Base-by-base conservation (phyloP, 2,329 filamentous ascomycete genomes). In the Cladophialophora exuberans region DNA sequence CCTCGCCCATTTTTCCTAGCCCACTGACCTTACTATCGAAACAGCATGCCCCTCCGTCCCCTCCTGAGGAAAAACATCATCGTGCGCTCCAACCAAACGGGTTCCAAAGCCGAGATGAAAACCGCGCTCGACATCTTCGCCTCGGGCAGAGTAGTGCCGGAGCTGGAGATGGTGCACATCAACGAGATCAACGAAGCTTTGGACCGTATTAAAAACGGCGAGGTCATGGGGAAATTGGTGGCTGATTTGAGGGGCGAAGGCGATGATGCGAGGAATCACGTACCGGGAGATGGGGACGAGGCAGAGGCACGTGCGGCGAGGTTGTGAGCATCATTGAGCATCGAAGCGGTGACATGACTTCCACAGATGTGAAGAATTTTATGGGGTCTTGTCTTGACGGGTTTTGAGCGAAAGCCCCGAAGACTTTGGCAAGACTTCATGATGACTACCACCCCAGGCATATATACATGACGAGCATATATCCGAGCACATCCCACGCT, bases 221-320 rank as follows among this genome's bases (percentile, higher is more conserved):
- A 42, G 11, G 52, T 54, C 22, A 46, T 54, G 42, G 52, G 52
- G 5, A 54, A 48, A 28, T 22, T 54, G 17, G 44, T 54, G 5
- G 33, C 44, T 3, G 31, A 49, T 26, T 28, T 54, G 2, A 17
- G 7, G 15, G 39, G 35, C 3, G 10, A 10, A 46, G 43, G n/a
- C 30, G 20, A 17, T 46, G 30, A 30, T 9, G 18, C 4, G 3
- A 17, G 3, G n/a, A n/a, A n/a, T n/a, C n/a, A n/a, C n/a, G n/a
- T n/a, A n/a, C n/a, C n/a, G n/a, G n/a, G n/a, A n/a, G n/a, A n/a
- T n/a, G n/a, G n/a, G n/a, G n/a, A n/a, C n/a, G n/a, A n/a, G n/a
- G n/a, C n/a, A n/a, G n/a, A n/a, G n/a, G n/a, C n/a, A n/a, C n/a
- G n/a, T n/a, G n/a, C n/a, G n/a, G n/a, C n/a, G n/a, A n/a, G n/a